A percentile compares a stretch with the other conserved stretches of the same genome.
These are phyloP conservation scores for Stylosanthes scabra DNA, from an alignment of 331 rosid genomes.

Conservation along the genomic window DNA sequence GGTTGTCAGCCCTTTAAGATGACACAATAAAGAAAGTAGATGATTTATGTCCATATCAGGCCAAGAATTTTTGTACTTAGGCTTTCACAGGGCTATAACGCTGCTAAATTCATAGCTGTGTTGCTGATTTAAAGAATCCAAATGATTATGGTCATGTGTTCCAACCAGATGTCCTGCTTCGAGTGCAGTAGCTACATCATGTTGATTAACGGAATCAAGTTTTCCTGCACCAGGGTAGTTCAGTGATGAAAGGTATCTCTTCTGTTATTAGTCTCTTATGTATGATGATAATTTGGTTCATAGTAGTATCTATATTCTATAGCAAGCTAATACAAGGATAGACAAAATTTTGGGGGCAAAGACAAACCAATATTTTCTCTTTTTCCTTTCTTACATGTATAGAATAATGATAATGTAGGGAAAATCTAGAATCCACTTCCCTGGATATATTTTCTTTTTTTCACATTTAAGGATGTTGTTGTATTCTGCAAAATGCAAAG, in stretches of 20 bases:
- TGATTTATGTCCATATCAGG: conserved; percentile 3
- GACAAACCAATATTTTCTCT: conserved; percentile 9
- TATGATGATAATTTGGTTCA: conserved; percentile 17
- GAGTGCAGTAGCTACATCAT: background rate
- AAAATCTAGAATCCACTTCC: background rate
- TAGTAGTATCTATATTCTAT: conserved; percentile 12
- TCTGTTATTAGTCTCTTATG: conserved; percentile 20
- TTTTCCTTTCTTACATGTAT: conserved; percentile 25
- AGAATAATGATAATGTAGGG: background rate
- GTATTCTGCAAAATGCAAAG: conserved; percentile 14
- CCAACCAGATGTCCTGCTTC: conserved; percentile 13
- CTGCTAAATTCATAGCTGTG: conserved; percentile 10
- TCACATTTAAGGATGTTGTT: background rate
- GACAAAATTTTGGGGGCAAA: conserved; percentile 1
- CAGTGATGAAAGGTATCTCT: conserved; percentile 1
- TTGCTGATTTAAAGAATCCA: conserved; percentile 16
- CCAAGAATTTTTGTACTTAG: background rate
- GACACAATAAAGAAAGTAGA: conserved; percentile 21
- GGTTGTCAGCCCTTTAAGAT: conserved; percentile 90
- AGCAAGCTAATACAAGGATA: conserved; percentile 26
- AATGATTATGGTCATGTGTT: conserved; percentile 14
- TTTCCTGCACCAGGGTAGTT: conserved; percentile 25
- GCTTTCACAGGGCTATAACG: conserved; percentile 12
- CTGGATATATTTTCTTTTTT: conserved; percentile 7
- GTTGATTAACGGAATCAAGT: conserved; percentile 14